Evolutionary conservation across 192 early-diverging fungal species (phyloP).

Genomic region (Backusella psychrophila): DNA sequence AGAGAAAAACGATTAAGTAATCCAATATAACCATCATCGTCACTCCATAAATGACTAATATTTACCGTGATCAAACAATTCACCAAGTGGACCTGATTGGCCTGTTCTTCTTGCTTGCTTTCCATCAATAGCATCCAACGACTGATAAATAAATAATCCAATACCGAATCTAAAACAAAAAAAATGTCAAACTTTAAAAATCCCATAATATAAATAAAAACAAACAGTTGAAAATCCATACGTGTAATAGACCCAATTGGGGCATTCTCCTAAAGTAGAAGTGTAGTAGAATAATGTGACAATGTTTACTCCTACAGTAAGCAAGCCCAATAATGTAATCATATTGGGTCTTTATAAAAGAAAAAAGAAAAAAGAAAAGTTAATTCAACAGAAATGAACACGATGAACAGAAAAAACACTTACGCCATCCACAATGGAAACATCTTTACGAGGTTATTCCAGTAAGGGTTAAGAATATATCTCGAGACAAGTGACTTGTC

Average conservation of each 20-base stretch:
- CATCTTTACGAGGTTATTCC: conserved; percentile 84
- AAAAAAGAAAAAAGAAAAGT: background rate
- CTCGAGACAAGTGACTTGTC: conserved; percentile 84
- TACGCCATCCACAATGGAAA: conserved; percentile 96
- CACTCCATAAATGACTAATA: background rate
- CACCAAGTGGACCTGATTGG: conserved; percentile 84
- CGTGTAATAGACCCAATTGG: conserved; percentile 81
- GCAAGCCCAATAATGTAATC: conserved; percentile 84
- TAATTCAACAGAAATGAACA: background rate
- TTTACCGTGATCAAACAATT: conserved; percentile 94
- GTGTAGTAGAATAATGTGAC: conserved; percentile 68
- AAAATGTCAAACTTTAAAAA: conserved; percentile 10
- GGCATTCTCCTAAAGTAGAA: conserved; percentile 71
- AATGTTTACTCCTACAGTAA: conserved; percentile 76
- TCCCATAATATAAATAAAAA: background rate
- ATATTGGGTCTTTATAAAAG: conserved; percentile 68
- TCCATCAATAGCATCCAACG: conserved; percentile 92
- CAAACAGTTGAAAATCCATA: conserved; percentile 33
- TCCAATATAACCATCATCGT: background rate
- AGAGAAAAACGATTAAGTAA: background rate
- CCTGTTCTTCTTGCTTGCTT: conserved; percentile 93
- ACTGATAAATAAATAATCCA: conserved; percentile 87
- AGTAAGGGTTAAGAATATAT: conserved; percentile 84
- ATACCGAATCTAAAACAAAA: conserved; percentile 50
- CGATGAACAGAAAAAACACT: conserved; percentile 37